Conservation (phyloP, 2,329 filamentous ascomycete species). For the Botrytis hyacinthi region DNA sequence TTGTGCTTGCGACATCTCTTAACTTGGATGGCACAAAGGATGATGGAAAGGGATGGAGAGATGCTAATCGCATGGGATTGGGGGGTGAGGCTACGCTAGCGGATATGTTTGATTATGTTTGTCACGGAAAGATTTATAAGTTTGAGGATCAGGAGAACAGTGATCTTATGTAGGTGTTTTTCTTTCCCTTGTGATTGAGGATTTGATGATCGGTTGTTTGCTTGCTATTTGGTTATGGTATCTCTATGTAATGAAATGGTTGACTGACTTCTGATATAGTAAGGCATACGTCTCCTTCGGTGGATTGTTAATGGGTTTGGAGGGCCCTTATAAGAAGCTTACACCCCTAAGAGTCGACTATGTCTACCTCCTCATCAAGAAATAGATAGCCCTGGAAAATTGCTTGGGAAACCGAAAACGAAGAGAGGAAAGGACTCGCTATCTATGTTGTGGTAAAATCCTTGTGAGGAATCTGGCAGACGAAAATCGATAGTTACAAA, state of each 20-base stretch:
- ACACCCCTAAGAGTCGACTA: slow-evolving; percentile 89
- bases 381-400: slow-evolving; percentile 48
- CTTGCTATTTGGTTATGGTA: neutral
- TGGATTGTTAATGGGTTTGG: slow-evolving; percentile 82
- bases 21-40: slow-evolving; percentile 82
- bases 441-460: slow-evolving; percentile 1
- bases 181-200: neutral
- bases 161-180: slow-evolving; percentile 73
- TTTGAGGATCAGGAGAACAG: slow-evolving; percentile 78
- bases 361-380: slow-evolving; percentile 91
- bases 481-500: neutral
- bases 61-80: slow-evolving; percentile 56
- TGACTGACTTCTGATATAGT: slow-evolving; percentile 48
- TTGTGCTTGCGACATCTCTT: slow-evolving; percentile 82
- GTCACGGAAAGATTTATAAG: slow-evolving; percentile 83
- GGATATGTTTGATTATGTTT: slow-evolving; percentile 85
- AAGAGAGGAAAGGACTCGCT: neutral
- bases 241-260: neutral
- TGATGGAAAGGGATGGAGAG: slow-evolving; percentile 77
- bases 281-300: slow-evolving; percentile 95
- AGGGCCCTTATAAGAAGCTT: slow-evolving; percentile 94
- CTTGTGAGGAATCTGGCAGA: slow-evolving; percentile 3
- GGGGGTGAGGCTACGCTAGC: slow-evolving; percentile 61
- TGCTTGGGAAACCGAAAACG: neutral
- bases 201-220: neutral